Base-by-base conservation (phyloP, 192 early-diverging fungal species). In the Coemansia sp. region DNA sequence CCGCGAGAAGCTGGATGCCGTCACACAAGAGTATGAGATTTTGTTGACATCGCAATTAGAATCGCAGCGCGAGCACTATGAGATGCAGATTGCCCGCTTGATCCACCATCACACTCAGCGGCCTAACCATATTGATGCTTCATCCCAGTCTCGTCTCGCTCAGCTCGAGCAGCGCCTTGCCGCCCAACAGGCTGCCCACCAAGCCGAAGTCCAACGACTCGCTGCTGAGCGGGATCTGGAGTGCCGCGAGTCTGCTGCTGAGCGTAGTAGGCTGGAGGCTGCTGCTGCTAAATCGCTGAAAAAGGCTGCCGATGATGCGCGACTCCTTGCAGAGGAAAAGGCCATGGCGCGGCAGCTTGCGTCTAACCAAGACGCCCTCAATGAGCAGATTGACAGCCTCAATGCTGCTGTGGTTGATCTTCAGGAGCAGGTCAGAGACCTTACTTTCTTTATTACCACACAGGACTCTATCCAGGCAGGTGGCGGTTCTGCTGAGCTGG, bases 391-490 rank as follows among this genome's bases (percentile, higher is more conserved):
- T 3, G 77, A 82, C 20, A 78, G 76, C 15, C 89, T 92, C 60
- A 88, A 90, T 31, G 68, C 76, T 1, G 84, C 84, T 49, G 85
- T 94, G 20, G 73, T 70, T 20, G 94, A 96, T 27, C 69, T 96
- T 67, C 85, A 87, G 68, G 96, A 96, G 47, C 94, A 97, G 85
- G 88, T 98, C 6, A 78, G 90, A n/a, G 96, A 99, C 72, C 76
- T 99, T 73, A 93, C 95, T 90, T 90, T 93, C 65, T 96, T 91
- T 72, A 75, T 99, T 36, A 89, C 94, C 22, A 90, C 92, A 16
- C 89, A 91, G 66, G 78, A 92, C 63, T 33, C 61, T 2, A 61
- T 81, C 22, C 5, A 27, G 5, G 54, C 67, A 2, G 54, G 55
- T 4, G 52, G 36, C 5, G 60, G 59, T 1, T 24, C 31, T 20